Percentiles rank a stretch among this genome's conserved stretches.
These are phyloP conservation scores for Hyaloscypha bicolor DNA, from an alignment of 495 filamentous ascomycete genomes.

Conservation along the genomic window DNA sequence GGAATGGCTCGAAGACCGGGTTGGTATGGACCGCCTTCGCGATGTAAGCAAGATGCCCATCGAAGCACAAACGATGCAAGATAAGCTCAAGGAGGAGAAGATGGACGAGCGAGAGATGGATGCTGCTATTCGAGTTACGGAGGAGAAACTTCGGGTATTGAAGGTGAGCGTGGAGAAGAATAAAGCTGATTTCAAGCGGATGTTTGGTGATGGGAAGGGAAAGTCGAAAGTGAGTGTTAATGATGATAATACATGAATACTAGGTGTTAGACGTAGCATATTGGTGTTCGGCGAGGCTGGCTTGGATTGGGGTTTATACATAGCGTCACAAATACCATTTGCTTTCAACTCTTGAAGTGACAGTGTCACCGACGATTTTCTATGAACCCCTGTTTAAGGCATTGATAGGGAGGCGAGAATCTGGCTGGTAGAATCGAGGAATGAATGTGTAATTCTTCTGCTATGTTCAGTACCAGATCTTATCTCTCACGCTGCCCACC, in stretches of 20 bases:
- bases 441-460: too few species aligned
- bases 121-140: conserved; percentile 82
- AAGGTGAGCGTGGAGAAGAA: conserved; percentile 68
- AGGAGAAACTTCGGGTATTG: conserved; percentile 75
- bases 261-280: neutral
- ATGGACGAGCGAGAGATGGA: conserved; percentile 82
- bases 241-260: neutral
- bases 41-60: conserved; percentile 41
- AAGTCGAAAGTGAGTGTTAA: neutral
- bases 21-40: conserved; percentile 70
- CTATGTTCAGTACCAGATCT: too few species aligned
- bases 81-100: conserved; percentile 64
- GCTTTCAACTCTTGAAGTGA: neutral
- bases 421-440: too few species aligned
- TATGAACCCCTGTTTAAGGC: neutral
- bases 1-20: conserved; percentile 93
- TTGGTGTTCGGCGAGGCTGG: neutral
- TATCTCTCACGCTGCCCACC: too few species aligned
- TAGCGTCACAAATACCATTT: conserved; percentile 18
- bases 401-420: too few species aligned
- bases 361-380: neutral
- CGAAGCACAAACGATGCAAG: conserved; percentile 50
- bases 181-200: neutral
- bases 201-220: neutral
- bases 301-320: neutral